Evolutionary conservation across 2,329 filamentous ascomycete species (phyloP).

Genomic region (Cytospora mali): DNA sequence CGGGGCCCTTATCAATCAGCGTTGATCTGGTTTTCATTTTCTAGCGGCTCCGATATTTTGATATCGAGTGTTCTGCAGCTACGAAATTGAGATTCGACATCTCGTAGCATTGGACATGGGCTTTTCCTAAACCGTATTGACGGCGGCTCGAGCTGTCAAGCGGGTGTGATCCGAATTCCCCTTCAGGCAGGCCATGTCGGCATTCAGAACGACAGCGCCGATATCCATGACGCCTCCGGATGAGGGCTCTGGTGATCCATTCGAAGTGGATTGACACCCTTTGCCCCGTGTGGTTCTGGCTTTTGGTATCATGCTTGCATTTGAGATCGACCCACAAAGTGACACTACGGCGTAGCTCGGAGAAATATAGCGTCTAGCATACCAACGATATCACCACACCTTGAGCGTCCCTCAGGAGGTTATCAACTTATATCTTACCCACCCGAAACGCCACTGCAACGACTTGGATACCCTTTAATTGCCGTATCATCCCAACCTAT

Average conservation of each 20-base stretch:
- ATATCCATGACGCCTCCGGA: background rate
- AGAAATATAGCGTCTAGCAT: background rate
- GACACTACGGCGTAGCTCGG: background rate
- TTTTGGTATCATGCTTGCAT: background rate
- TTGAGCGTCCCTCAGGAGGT: no score
- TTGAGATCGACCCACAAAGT: background rate
- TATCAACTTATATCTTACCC: background rate
- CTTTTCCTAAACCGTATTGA: background rate
- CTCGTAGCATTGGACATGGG: background rate
- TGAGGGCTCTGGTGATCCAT: background rate
- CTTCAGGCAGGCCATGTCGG: background rate
- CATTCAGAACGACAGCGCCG: background rate
- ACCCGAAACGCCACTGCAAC: background rate
- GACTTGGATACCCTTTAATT: background rate
- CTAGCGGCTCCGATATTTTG: background rate
- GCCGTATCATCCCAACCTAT: background rate
- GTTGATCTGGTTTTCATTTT: background rate
- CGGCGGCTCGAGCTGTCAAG: background rate
- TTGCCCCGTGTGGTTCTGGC: no score
- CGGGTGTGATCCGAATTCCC: background rate
- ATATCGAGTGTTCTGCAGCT: background rate
- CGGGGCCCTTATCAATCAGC: constrained; percentile 23
- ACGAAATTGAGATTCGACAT: background rate
- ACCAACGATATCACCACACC: no score
- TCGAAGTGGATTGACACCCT: background rate